Conservation (phyloP, 2,329 filamentous ascomycete genomes). For the Oidium heveae region DNA sequence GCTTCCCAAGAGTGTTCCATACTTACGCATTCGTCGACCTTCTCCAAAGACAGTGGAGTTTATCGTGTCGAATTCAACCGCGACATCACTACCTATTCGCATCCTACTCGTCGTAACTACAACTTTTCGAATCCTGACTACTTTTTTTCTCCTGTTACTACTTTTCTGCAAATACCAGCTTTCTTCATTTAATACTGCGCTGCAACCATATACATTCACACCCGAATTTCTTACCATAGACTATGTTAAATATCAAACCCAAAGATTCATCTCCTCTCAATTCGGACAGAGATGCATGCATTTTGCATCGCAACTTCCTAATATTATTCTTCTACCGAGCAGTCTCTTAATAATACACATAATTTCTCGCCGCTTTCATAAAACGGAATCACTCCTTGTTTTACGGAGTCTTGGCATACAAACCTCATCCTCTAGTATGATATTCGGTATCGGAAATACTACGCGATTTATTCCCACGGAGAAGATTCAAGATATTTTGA, state of each 20-base stretch:
- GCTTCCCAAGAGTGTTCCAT: no score
- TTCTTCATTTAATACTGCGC: conserved; percentile 4
- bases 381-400: conserved; percentile 66
- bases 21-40: conserved; percentile 28
- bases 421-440: conserved; percentile 45
- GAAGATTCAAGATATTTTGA: conserved; percentile 75
- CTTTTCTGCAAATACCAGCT: conserved; percentile 23
- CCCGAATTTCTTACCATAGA: conserved; percentile 3
- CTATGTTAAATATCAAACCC: no score
- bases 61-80: conserved; percentile 61
- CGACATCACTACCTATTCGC: conserved; percentile 22
- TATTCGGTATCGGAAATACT: conserved; percentile 34
- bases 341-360: conserved; percentile 18
- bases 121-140: conserved; percentile 18
- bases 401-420: conserved; percentile 78
- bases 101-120: conserved; percentile 20
- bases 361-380: conserved; percentile 22
- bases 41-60: conserved; percentile 82
- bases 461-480: conserved; percentile 75
- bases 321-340: conserved; percentile 18
- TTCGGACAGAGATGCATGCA: conserved; percentile 14
- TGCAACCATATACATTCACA: background rate
- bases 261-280: conserved; percentile 4
- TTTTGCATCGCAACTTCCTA: conserved; percentile 16
- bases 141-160: conserved; percentile 20